phyloP scores from a whole-genome alignment of 768 basidiomycete genomes.

The Tricholoma bakamatsutake region DNA sequence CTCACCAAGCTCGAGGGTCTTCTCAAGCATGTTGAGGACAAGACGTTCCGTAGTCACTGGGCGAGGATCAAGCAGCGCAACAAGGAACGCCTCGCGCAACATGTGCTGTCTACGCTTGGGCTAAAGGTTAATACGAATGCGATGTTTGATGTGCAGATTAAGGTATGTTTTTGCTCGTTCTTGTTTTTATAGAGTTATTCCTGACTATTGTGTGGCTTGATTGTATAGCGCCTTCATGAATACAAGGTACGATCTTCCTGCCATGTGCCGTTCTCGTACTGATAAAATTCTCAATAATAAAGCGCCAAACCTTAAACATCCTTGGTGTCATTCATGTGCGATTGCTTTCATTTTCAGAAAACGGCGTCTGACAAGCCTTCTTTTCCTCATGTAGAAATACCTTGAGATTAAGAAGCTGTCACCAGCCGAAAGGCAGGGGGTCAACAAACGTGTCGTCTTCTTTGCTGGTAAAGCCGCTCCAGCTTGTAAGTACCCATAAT shows the following conservation, averaged over 20 bases:
- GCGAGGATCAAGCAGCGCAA: constrained; percentile 82
- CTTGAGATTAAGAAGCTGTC: constrained; percentile 73
- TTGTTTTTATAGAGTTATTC: background rate
- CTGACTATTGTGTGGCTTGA: background rate
- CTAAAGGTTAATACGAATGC: constrained; percentile 67
- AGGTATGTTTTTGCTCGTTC: constrained; percentile 33
- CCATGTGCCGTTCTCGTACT: background rate
- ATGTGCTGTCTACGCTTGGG: constrained; percentile 68
- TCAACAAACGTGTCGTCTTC: constrained; percentile 85
- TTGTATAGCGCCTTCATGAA: constrained; percentile 78
- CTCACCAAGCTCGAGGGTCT: constrained; percentile 74
- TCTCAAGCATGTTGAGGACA: constrained; percentile 64
- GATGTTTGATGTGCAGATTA: constrained; percentile 90
- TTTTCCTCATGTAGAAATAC: constrained; percentile 53
- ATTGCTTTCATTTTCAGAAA: background rate
- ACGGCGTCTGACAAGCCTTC: background rate
- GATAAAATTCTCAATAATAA: background rate
- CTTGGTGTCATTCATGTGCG: constrained; percentile 82
- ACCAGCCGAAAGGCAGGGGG: constrained; percentile 73
- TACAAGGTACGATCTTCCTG: constrained; percentile 54
- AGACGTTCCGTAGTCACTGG: constrained; percentile 75
- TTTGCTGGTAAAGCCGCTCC: constrained; percentile 98
- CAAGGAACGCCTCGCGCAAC: constrained; percentile 80
- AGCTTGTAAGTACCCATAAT: constrained; percentile 50
- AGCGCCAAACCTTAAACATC: constrained; percentile 94